A percentile compares a stretch with the other conserved stretches of the same genome.
Evolutionary conservation across 2,329 filamentous ascomycete genomes (phyloP).

Genomic region (Colletotrichum sp.): DNA sequence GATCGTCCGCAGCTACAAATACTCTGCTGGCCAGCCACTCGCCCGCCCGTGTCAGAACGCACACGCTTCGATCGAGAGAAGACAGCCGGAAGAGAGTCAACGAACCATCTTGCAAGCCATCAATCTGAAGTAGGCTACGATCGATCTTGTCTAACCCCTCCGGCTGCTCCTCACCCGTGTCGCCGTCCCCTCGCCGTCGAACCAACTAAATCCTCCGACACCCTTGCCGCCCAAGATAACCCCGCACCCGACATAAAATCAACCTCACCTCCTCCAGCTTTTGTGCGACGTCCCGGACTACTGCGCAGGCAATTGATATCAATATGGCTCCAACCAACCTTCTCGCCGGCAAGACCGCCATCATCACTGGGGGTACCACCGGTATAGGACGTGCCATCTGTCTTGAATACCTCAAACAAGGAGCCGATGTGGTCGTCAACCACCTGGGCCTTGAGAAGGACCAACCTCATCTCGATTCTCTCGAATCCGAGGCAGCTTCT

Average conservation of each 20-base stretch:
- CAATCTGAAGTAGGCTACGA: background rate
- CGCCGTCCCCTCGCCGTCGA: background rate
- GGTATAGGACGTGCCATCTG: conserved; percentile 88
- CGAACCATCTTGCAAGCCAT: background rate
- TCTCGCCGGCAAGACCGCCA: conserved; percentile 76
- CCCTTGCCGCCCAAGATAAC: background rate
- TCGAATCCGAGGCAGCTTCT: conserved; percentile 55
- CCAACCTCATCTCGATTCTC: conserved; percentile 54
- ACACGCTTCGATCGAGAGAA: background rate
- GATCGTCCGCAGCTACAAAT: background rate
- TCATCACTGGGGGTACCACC: conserved; percentile 86
- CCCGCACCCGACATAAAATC: background rate
- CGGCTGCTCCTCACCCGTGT: background rate
- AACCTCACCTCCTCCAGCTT: background rate
- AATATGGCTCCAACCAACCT: conserved; percentile 56
- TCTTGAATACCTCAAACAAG: conserved; percentile 78
- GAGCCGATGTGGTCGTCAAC: conserved; percentile 81
- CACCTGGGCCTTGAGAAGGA: conserved; percentile 69
- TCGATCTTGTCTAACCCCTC: background rate
- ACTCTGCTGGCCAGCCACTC: background rate
- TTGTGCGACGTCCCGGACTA: background rate
- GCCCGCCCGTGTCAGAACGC: background rate
- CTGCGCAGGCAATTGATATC: background rate
- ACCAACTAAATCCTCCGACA: background rate
- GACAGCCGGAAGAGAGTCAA: background rate